Evolutionary conservation across 306 rosid species (phyloP), one percentile per base, ranked within the genome.

Genomic region (Cercis canadensis): DNA sequence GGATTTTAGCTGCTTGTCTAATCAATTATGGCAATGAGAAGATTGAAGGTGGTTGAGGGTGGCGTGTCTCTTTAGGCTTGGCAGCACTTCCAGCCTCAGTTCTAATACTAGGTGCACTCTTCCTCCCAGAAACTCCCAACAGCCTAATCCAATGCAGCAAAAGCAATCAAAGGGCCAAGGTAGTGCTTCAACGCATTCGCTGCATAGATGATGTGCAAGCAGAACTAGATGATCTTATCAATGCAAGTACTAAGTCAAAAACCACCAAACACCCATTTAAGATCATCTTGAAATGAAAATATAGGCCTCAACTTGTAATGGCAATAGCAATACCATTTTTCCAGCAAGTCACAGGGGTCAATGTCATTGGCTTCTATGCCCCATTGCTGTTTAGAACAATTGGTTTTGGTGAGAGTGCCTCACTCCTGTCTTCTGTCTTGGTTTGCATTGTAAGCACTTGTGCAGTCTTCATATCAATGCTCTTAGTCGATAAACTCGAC

Each of bases 111-210:
- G 96, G 96, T 1, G 83, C 97, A 37, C 17, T 92, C 34, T 89
- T 89, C 85, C 89, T 92, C 29, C 93, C 97, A 4, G 96, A 92
- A 73, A 92, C 96, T 15, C 97, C 97, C 68, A 92, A 78, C 69
- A 89, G 96, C 82, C 18, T 87, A 68, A 84, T 89, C 65, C 97
- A 89, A 65, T 84, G 73, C 44, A 50, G 59, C 63, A 36, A 57
- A 4, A 77, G 79, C 51, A 82, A 80, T 16, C 79, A 74, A 44
- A 82, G 71, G 46, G 96, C 87, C 18, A 79, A 80, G 80, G 54
- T 37, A 40, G 67, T 80, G 81, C 87, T 89, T 55, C 89, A 57
- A 65, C 80, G 72, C 5, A 81, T 85, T 15, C 77, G 89, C 31
- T 86, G 90, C 40, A 56, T 34, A 4, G 78, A 72, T 4, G 83